phyloP scores from a whole-genome alignment of 148 eudicot species.

The Selenicereus undatus region DNA sequence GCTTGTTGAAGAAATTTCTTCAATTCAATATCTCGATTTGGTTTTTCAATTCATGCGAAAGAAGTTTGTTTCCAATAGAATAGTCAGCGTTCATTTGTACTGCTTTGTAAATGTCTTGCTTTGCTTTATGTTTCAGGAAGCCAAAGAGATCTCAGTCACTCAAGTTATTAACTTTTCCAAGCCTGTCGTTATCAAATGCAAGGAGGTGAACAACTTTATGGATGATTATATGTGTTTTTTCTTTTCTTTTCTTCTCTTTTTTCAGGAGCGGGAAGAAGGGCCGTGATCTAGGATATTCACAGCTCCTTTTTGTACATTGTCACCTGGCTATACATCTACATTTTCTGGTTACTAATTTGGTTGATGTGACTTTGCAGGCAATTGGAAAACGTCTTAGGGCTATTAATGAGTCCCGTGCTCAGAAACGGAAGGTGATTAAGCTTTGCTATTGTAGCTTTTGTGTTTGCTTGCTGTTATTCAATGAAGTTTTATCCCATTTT shows the following conservation, averaged over 20 bases:
- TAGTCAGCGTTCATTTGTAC: background rate
- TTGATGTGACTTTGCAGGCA: slow-evolving; percentile 47
- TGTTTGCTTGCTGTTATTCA: slow-evolving; percentile 3
- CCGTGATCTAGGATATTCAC: background rate
- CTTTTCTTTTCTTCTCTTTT: background rate
- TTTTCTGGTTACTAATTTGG: slow-evolving; percentile 7
- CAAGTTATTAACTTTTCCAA: slow-evolving; percentile 59
- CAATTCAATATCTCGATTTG: background rate
- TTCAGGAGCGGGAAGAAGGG: background rate
- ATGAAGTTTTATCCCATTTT: background rate
- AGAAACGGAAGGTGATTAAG: slow-evolving; percentile 80
- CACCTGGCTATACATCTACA: background rate
- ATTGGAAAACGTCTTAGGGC: slow-evolving; percentile 89
- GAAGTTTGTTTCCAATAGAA: background rate
- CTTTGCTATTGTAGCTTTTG: slow-evolving; percentile 5
- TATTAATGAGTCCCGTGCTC: slow-evolving; percentile 93
- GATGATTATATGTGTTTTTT: background rate
- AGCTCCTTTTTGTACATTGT: background rate
- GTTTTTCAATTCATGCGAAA: background rate
- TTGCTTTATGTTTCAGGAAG: slow-evolving; percentile 58
- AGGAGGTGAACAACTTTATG: slow-evolving; percentile 57
- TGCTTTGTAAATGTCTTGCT: background rate
- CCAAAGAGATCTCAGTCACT: slow-evolving; percentile 71
- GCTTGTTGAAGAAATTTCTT: background rate
- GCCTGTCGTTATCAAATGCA: slow-evolving; percentile 70